A percentile compares a stretch with the other conserved stretches of the same genome.
phyloP scores from a whole-genome alignment of 192 early-diverging fungal species.

The Geosiphon pyriformis region DNA sequence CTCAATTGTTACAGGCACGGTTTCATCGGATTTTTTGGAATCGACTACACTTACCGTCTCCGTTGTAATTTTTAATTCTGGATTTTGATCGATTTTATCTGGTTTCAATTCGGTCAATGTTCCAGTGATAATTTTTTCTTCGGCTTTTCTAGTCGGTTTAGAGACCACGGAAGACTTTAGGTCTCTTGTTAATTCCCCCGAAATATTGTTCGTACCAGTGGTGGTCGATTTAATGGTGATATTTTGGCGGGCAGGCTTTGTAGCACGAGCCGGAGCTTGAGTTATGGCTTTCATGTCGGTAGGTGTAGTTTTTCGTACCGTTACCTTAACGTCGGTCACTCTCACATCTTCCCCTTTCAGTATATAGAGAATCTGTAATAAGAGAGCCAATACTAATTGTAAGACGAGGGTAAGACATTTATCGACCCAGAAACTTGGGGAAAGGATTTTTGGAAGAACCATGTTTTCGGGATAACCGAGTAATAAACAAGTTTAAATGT shows the following conservation, averaged over 20 bases:
- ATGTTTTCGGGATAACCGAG: too few species aligned
- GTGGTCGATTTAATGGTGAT: neutral
- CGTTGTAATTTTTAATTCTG: neutral
- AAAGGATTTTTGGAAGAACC: neutral
- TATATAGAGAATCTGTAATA: neutral
- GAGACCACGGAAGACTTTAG: neutral
- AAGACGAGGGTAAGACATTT: neutral
- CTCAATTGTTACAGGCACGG: neutral
- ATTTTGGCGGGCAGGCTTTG: neutral
- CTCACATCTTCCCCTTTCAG: neutral
- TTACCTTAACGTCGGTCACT: neutral
- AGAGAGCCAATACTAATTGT: conserved; percentile 1
- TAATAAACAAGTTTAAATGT: too few species aligned
- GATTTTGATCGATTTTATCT: neutral
- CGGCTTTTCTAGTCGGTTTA: neutral
- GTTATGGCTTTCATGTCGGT: neutral
- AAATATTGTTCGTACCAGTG: neutral
- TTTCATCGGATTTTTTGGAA: neutral
- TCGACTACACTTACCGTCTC: neutral
- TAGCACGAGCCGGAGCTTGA: neutral
- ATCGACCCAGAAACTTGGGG: conserved; percentile 4
- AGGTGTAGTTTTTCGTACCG: neutral
- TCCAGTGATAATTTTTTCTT: neutral
- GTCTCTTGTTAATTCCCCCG: neutral
- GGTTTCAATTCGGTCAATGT: conserved; percentile 8